Evolutionary conservation across 1,139 yeast genomes (phyloP), one percentile per base, ranked within the genome.

Genomic region (Arxiozyma telluris): DNA sequence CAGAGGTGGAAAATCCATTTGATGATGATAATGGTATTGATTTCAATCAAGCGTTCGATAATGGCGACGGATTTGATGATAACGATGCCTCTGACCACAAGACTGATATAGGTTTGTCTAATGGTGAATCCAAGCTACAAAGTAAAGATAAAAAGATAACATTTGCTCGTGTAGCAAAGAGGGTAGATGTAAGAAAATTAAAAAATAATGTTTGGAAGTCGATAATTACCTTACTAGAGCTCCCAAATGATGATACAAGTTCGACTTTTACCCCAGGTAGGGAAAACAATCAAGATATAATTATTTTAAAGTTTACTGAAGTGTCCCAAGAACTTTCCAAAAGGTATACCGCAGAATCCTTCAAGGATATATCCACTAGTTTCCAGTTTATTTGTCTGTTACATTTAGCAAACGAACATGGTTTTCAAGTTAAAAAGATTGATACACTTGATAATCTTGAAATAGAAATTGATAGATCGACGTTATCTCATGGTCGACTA

Each of bases 341-440:
- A 18, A 72, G 76, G 68, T 85, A 85, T 62, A 73, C 77, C 2
- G 67, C 72, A 4, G 84, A 80, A 51, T 73, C 78, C 50, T 72
- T 72, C 55, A 76, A 76, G 55, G 96, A 90, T 57, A 71, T 90
- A 11, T 87, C 96, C 1, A 89, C 96, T 0, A 85, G 96, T 72
- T 87, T 87, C 69, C 87, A 89, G 64, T 90, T 89, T 64, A 87
- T 89, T 57, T 87, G 96, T 64, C 72, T 88, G 58, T 72, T 89
- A 44, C 97, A 90, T 71, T 75, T 90, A 60, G 96, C 97, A 11
- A 90, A 90, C 66, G 97, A 90, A 65, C 88, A 89, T 64, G 93
- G 93, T 0, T 73, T 90, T 49, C 69, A 75, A 2, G 80, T 93
- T n/a, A 72, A 76, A 20, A 77, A 82, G 57, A 82, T 76, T 43